phyloP scores from a whole-genome alignment of 2,329 filamentous ascomycete species.

The Colletotrichum agaves region DNA sequence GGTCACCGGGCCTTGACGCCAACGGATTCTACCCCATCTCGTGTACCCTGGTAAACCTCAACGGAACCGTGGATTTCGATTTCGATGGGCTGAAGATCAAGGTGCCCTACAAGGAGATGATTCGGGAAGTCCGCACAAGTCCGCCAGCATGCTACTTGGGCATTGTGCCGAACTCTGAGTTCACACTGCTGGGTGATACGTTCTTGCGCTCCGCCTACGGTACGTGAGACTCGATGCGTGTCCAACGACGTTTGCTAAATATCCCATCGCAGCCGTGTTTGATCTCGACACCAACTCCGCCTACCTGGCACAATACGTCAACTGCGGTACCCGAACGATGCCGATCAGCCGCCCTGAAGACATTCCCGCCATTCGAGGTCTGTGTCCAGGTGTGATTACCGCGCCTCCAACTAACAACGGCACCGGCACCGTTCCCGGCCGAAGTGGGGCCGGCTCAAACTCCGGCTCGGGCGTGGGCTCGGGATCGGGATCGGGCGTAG shows the following conservation, averaged over 20 bases:
- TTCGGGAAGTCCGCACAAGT: conserved; percentile 47
- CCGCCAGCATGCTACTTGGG: conserved; percentile 59
- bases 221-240: conserved; percentile 40
- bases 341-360: conserved; percentile 28
- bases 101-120: conserved; percentile 62
- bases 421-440: conserved; percentile 5
- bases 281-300: conserved; percentile 60
- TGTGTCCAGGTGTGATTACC: conserved; percentile 9
- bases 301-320: conserved; percentile 61
- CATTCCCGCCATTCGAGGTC: conserved; percentile 29
- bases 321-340: conserved; percentile 56
- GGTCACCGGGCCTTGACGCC: conserved; percentile 49
- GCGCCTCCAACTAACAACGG: conserved; percentile 7
- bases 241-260: neutral
- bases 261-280: conserved; percentile 54
- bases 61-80: conserved; percentile 59
- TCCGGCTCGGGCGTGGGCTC: neutral
- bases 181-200: conserved; percentile 67
- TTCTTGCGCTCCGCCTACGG: conserved; percentile 67
- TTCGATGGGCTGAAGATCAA: conserved; percentile 60
- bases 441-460: neutral
- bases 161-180: conserved; percentile 57
- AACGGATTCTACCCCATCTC: conserved; percentile 59
- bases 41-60: conserved; percentile 53
- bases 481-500: neutral